These are phyloP conservation scores for Sporothrix dimorphospora DNA, from an alignment of 2,329 filamentous ascomycete genomes.

Conservation along the genomic window DNA sequence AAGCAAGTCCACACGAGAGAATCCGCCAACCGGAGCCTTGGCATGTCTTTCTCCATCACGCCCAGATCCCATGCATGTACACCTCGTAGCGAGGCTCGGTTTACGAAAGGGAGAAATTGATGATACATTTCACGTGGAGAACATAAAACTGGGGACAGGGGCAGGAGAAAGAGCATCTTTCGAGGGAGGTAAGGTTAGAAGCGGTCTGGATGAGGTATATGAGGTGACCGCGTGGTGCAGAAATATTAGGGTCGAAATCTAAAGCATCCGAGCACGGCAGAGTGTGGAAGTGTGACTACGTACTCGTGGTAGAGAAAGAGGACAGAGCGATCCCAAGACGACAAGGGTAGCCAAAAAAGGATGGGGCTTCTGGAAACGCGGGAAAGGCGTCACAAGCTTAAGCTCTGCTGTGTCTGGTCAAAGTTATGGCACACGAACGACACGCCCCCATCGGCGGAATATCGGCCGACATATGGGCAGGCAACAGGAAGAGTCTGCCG, in stretches of 20 bases:
- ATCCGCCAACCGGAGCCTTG: background rate
- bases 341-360: background rate
- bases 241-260: background rate
- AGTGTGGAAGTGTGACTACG: background rate
- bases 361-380: slow-evolving; percentile 6
- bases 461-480: background rate
- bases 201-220: background rate
- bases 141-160: background rate
- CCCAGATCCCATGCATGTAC: background rate
- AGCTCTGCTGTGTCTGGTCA: background rate
- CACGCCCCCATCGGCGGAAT: background rate
- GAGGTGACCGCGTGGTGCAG: background rate
- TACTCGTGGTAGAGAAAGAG: too few relatives aligned
- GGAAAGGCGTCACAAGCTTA: background rate
- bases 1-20: background rate
- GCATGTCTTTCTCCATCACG: background rate
- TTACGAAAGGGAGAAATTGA: background rate
- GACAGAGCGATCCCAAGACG: background rate
- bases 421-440: background rate
- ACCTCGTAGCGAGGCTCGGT: slow-evolving; percentile 19
- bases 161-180: background rate
- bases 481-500: background rate
- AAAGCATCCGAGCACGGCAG: background rate
- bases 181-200: background rate
- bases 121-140: background rate